A percentile compares a stretch with the other conserved stretches of the same genome.
These are phyloP conservation scores for Lyophyllum semitale DNA, from an alignment of 768 basidiomycete genomes.

Conservation along the genomic window DNA sequence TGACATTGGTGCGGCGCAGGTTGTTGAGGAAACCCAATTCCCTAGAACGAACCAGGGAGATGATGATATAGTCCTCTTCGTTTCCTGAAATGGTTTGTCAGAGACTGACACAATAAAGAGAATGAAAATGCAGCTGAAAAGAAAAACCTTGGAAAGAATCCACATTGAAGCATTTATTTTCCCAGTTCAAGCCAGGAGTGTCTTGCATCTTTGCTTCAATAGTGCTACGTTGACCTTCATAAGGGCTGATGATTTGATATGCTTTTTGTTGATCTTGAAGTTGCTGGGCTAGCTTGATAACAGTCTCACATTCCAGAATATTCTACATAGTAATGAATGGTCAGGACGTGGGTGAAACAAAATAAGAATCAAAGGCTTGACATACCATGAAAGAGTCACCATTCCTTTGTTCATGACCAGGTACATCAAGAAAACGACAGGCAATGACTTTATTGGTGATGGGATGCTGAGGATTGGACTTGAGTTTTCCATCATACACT, in stretches of 20 bases:
- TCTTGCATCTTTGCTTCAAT: constrained; percentile 60
- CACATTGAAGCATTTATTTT: constrained; percentile 79
- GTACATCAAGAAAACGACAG: constrained; percentile 69
- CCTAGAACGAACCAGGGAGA: constrained; percentile 64
- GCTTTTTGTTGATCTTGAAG: constrained; percentile 50
- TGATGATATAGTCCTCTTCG: constrained; percentile 78
- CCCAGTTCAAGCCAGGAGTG: constrained; percentile 52
- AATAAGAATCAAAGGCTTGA: constrained; percentile 5
- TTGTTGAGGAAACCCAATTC: constrained; percentile 69
- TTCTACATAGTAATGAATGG: constrained; percentile 50
- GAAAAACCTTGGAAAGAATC: constrained; percentile 79
- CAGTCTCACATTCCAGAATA: constrained; percentile 51
- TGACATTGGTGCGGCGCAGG: constrained; percentile 77
- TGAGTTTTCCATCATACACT: constrained; percentile 64
- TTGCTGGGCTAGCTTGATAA: constrained; percentile 56
- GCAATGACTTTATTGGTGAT: constrained; percentile 44
- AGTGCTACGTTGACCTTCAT: constrained; percentile 66
- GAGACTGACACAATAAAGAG: constrained; percentile 1
- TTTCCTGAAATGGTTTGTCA: constrained; percentile 53
- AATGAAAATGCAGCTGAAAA: constrained; percentile 1
- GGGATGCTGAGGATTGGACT: constrained; percentile 53
- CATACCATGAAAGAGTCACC: constrained; percentile 38
- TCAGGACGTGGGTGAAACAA: not conserved
- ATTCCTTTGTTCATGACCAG: constrained; percentile 35
- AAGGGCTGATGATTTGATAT: constrained; percentile 78